These are phyloP conservation scores for Trametes coccinea DNA, from an alignment of 768 basidiomycete species.

Conservation along the genomic window DNA sequence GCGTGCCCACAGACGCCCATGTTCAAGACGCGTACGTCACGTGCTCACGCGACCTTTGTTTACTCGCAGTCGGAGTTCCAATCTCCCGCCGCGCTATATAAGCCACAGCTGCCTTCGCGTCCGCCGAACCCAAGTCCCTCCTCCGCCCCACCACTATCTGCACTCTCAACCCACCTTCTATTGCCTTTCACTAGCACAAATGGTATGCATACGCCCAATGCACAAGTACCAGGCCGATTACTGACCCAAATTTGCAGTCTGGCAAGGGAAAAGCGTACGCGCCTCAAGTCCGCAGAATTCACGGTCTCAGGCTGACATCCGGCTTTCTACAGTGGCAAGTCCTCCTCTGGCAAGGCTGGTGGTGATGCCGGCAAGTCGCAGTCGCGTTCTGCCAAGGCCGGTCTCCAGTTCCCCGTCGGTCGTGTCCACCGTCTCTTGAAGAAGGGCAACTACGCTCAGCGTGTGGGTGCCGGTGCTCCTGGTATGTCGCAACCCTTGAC, in stretches of 20 bases:
- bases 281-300: neutral
- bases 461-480: conserved; percentile 69
- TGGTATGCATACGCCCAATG: conserved; percentile 34
- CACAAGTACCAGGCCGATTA: neutral
- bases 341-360: conserved; percentile 47
- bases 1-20: conserved; percentile 19
- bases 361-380: conserved; percentile 53
- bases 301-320: conserved; percentile 5
- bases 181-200: conserved; percentile 28
- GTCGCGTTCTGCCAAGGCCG: conserved; percentile 67
- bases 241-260: conserved; percentile 39
- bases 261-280: conserved; percentile 58
- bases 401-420: conserved; percentile 76
- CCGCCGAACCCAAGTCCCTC: conserved; percentile 23
- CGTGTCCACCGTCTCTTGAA: conserved; percentile 81
- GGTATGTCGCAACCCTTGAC: conserved; percentile 39
- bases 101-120: conserved; percentile 28
- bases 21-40: conserved; percentile 26
- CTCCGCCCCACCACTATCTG: conserved; percentile 29
- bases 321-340: conserved; percentile 42
- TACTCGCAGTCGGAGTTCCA: conserved; percentile 30
- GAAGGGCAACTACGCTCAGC: conserved; percentile 70
- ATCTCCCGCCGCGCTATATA: conserved; percentile 30
- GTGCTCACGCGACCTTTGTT: conserved; percentile 27
- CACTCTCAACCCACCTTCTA: conserved; percentile 20